These are phyloP conservation scores for Cystobasidium onofrii DNA, from an alignment of 768 basidiomycete species.

Conservation along the genomic window DNA sequence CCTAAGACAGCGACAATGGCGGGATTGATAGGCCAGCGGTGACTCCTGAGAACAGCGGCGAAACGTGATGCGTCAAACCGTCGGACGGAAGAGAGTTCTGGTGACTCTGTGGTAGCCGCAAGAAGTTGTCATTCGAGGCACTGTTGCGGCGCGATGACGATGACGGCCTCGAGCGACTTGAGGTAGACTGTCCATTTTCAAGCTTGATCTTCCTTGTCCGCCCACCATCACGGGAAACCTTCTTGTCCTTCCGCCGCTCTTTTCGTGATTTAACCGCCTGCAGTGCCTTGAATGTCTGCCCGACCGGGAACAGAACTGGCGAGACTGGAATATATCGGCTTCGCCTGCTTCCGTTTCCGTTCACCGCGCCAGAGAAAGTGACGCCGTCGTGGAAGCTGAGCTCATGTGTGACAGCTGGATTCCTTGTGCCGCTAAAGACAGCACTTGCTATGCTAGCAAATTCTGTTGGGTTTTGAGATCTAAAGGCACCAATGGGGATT, in stretches of 20 bases:
- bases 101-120: background rate
- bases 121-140: background rate
- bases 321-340: conserved; percentile 22
- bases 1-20: conserved; percentile 2
- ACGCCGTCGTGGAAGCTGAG: conserved; percentile 21
- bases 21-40: background rate
- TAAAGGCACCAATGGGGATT: conserved; percentile 42
- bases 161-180: background rate
- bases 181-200: background rate
- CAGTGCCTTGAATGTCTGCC: conserved; percentile 16
- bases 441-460: conserved; percentile 8
- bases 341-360: background rate
- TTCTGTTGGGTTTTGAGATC: conserved; percentile 13
- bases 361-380: background rate
- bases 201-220: background rate
- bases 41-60: conserved; percentile 19
- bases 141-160: background rate
- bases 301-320: conserved; percentile 22
- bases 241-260: conserved; percentile 2
- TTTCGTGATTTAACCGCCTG: background rate
- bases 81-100: conserved; percentile 21
- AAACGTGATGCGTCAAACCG: conserved; percentile 19
- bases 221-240: background rate
- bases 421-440: conserved; percentile 14
- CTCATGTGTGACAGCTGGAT: background rate